phyloP scores from a whole-genome alignment of 176 grass and related monocot species.

The Aechmea fasciata region DNA sequence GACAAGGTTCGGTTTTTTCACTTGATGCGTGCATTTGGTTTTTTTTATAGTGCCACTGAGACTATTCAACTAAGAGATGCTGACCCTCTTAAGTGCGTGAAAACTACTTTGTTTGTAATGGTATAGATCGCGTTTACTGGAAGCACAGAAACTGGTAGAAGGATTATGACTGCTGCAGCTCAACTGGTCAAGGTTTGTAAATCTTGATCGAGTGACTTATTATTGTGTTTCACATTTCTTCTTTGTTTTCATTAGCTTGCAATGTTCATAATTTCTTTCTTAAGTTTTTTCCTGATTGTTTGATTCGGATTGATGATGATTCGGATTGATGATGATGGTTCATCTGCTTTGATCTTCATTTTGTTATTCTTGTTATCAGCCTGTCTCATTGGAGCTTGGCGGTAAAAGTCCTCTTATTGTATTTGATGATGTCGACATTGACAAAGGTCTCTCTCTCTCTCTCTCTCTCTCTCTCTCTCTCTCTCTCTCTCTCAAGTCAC shows the following conservation, averaged over 20 bases:
- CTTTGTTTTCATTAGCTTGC: slow-evolving; percentile 1
- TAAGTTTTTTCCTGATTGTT: neutral
- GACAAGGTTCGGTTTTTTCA: slow-evolving; percentile 52
- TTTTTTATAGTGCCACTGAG: neutral
- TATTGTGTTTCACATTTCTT: slow-evolving; percentile 2
- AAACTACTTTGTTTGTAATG: slow-evolving; percentile 20
- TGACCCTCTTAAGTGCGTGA: neutral
- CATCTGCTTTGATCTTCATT: slow-evolving; percentile 5
- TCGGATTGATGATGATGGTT: neutral
- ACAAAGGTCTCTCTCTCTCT: slow-evolving; percentile 55
- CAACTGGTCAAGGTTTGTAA: slow-evolving; percentile 73
- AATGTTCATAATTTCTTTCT: neutral
- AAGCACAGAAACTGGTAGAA: slow-evolving; percentile 82
- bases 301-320: neutral
- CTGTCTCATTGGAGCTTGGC: slow-evolving; percentile 94
- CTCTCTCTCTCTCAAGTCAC: neutral
- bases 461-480: neutral
- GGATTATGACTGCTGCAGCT: slow-evolving; percentile 84
- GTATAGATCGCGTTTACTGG: slow-evolving; percentile 89
- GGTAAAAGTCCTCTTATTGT: slow-evolving; percentile 97
- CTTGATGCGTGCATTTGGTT: neutral
- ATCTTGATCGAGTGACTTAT: slow-evolving; percentile 3
- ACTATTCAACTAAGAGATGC: neutral
- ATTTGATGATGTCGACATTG: slow-evolving; percentile 96
- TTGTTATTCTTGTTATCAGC: slow-evolving; percentile 43